phyloP scores from a whole-genome alignment of 2,329 filamentous ascomycete genomes.

The Arthrobotrys pseudoclavata region DNA sequence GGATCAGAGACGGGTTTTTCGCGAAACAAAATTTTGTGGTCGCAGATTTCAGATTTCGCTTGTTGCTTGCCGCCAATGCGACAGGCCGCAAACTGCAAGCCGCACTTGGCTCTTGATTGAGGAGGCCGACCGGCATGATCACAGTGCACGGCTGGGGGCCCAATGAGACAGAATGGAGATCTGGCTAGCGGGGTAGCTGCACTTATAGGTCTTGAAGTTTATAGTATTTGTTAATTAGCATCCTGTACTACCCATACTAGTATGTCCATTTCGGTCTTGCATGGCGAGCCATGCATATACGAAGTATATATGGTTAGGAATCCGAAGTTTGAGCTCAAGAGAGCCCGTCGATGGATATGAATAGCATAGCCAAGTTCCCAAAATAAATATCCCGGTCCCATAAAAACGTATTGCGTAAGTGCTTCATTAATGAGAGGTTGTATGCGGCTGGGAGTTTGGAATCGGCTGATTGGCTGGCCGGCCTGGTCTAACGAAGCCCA shows the following conservation, averaged over 20 bases:
- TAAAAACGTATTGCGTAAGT: background rate
- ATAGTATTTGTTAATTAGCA: too few species aligned
- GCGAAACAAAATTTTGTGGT: slow-evolving; percentile 56
- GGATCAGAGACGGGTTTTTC: slow-evolving; percentile 14
- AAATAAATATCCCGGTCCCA: background rate
- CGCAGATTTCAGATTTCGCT: slow-evolving; percentile 45
- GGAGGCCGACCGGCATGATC: slow-evolving; percentile 1
- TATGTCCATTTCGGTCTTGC: too few species aligned
- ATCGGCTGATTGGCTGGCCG: slow-evolving; percentile 52
- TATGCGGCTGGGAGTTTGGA: slow-evolving; percentile 17
- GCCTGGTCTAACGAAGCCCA: slow-evolving; percentile 46
- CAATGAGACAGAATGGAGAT: background rate
- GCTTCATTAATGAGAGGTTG: background rate
- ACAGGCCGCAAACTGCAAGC: slow-evolving; percentile 30
- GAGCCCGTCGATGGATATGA: too few species aligned
- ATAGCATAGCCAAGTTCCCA: background rate
- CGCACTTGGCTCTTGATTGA: background rate
- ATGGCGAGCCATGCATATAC: too few species aligned
- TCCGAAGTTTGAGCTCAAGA: too few species aligned
- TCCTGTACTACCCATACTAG: too few species aligned
- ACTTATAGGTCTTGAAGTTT: too few species aligned
- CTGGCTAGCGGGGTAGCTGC: background rate
- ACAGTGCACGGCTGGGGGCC: slow-evolving; percentile 12
- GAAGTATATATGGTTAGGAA: too few species aligned
- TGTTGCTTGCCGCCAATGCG: slow-evolving; percentile 38